Evolutionary conservation across 2,329 filamentous ascomycete genomes (phyloP).

Genomic region (Tolypocladium inflatum): DNA sequence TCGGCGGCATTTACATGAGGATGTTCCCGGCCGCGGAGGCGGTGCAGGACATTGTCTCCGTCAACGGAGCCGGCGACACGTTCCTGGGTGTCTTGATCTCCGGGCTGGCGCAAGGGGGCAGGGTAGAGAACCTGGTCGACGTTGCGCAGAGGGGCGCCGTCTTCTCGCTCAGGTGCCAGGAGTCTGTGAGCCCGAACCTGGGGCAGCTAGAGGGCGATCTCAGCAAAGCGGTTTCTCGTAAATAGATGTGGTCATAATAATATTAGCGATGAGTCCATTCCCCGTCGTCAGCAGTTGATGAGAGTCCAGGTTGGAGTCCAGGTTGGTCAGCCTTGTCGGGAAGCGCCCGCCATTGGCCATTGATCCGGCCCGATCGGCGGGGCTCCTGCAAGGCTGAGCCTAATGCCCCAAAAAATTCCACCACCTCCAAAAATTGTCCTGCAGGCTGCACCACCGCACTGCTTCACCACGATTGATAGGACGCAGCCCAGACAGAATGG

Average conservation of each 20-base stretch:
- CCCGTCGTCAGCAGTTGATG: neutral
- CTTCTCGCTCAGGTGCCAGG: conserved; percentile 63
- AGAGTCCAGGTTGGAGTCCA: too few relatives aligned
- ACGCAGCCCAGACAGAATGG: conserved; percentile 16
- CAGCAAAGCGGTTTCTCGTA: conserved; percentile 10
- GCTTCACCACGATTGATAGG: neutral
- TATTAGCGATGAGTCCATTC: neutral
- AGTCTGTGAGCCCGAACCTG: conserved; percentile 59
- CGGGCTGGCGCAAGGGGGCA: conserved; percentile 54
- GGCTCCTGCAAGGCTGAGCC: conserved; percentile 18
- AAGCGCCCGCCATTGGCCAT: neutral
- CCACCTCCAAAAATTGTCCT: conserved; percentile 11
- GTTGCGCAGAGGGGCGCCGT: conserved; percentile 76
- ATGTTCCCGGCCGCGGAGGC: conserved; percentile 57
- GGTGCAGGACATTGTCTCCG: conserved; percentile 68
- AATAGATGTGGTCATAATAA: neutral
- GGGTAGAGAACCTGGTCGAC: conserved; percentile 54
- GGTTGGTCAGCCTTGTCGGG: neutral
- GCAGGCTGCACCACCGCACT: neutral
- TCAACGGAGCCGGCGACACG: conserved; percentile 92
- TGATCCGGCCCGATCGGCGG: neutral
- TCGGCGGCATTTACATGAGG: conserved; percentile 77
- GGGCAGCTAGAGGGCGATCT: conserved; percentile 33
- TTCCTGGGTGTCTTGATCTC: conserved; percentile 81
- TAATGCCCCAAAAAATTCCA: conserved; percentile 21